phyloP scores from a whole-genome alignment of 2,329 filamentous ascomycete species.

The Cladosporium sp. region DNA sequence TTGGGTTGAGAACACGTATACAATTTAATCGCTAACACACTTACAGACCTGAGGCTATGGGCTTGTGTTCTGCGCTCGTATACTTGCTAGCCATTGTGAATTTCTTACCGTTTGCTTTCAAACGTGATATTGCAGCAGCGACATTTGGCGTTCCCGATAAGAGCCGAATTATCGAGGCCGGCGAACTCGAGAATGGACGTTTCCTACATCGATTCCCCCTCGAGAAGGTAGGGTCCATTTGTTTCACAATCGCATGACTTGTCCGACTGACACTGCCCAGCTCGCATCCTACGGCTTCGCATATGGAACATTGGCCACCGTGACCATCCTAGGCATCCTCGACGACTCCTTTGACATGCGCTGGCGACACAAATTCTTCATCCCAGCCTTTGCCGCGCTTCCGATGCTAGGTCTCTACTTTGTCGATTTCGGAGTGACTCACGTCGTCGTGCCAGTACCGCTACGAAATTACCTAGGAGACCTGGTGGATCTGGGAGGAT shows the following conservation, averaged over 20 bases:
- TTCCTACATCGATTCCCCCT: conserved; percentile 91
- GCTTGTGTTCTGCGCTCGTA: conserved; percentile 85
- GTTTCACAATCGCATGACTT: neutral
- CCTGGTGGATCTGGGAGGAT: conserved; percentile 72
- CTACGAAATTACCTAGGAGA: conserved; percentile 82
- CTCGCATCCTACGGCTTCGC: conserved; percentile 93
- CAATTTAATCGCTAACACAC: neutral
- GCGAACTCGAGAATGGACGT: conserved; percentile 76
- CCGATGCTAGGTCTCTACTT: conserved; percentile 96
- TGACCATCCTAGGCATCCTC: conserved; percentile 86
- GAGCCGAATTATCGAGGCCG: conserved; percentile 74
- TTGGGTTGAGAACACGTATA: conserved; percentile 11
- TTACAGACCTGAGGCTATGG: conserved; percentile 85
- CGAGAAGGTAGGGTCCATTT: conserved; percentile 66
- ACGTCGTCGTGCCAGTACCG: conserved; percentile 85
- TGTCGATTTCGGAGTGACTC: conserved; percentile 96
- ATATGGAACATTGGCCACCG: conserved; percentile 86
- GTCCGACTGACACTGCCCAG: conserved; percentile 46
- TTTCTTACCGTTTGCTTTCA: conserved; percentile 96
- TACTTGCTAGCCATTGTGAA: conserved; percentile 86
- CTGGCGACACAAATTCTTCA: conserved; percentile 98
- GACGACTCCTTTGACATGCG: conserved; percentile 98
- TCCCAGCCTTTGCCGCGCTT: conserved; percentile 89
- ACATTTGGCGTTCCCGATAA: conserved; percentile 92
- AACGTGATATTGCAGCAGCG: conserved; percentile 93